These are phyloP conservation scores for Tirmania nivea DNA, from an alignment of 495 filamentous ascomycete genomes.

Conservation along the genomic window DNA sequence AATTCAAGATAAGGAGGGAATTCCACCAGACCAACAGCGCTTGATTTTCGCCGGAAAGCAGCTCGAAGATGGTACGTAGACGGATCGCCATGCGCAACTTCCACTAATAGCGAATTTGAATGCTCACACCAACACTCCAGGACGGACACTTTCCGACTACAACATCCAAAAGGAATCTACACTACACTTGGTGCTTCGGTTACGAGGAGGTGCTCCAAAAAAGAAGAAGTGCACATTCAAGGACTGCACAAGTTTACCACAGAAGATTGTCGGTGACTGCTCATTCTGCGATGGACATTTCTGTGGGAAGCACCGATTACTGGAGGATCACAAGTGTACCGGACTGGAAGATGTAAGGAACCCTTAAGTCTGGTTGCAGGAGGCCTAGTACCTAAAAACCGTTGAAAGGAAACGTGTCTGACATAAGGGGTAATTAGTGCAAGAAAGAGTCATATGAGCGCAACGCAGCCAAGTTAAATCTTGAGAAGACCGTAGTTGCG, in stretches of 20 bases:
- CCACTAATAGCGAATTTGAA: neutral
- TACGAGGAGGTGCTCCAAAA: slow-evolving; percentile 63
- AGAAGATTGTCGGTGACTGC: slow-evolving; percentile 89
- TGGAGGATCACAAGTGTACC: slow-evolving; percentile 81
- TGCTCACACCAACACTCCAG: neutral
- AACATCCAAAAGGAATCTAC: slow-evolving; percentile 91
- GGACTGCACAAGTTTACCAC: slow-evolving; percentile 64
- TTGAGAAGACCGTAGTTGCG: slow-evolving; percentile 45
- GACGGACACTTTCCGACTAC: slow-evolving; percentile 33
- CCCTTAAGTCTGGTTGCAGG: neutral
- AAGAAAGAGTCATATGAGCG: slow-evolving; percentile 86
- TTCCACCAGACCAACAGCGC: slow-evolving; percentile 73
- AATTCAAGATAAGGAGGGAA: slow-evolving; percentile 92
- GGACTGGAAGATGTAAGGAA: slow-evolving; percentile 67
- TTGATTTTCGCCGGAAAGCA: slow-evolving; percentile 85
- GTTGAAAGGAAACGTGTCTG: neutral
- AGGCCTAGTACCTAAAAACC: neutral
- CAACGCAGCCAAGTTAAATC: slow-evolving; percentile 77
- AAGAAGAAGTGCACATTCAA: slow-evolving; percentile 75
- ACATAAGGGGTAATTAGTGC: slow-evolving; percentile 29
- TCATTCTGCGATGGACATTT: slow-evolving; percentile 82
- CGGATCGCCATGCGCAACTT: neutral
- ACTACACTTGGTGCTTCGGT: slow-evolving; percentile 66
- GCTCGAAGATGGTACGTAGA: slow-evolving; percentile 45
- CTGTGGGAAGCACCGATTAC: slow-evolving; percentile 78